Base-by-base conservation (phyloP, 257 asterid genomes). In the Asclepias syriaca region DNA sequence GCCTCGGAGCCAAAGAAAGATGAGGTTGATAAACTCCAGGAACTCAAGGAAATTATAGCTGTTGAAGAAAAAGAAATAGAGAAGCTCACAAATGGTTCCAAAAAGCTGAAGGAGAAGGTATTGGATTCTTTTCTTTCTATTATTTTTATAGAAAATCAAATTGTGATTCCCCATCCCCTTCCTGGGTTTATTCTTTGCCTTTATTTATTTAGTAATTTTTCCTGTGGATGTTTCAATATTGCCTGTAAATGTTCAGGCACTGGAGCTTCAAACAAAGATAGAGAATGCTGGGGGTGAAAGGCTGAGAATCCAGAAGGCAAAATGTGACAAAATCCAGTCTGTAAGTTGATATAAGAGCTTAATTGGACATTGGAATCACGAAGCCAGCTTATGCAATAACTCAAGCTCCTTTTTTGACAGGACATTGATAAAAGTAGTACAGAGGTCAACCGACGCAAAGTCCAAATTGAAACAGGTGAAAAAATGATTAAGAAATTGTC, bases 241-340 rank as follows among this genome's bases (percentile, higher is more conserved):
- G 21, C 11, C 39, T 46, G 6, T 67, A 37, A 58, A 43, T 76
- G 6, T 24, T 34, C 54, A 95, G 98, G 97, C 93, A 60, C 68
- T 72, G 70, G 92, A 86, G 82, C 97, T 95, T 78, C 99, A 95
- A 86, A 86, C 77, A 43, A 92, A 87, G 81, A 87, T 95, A 19
- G 99, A 95, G 85, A 92, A 90, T 84, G 99, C 98, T 46, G 99
- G 99, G 48, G 99, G 99, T 21, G 98, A 87, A 77, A 86, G 77
- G 56, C 69, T 95, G 86, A 87, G 82, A 83, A 85, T 69, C 61
- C 97, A 92, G 70, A 92, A 90, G 84, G 80, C 92, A 32, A 85
- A 67, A 68, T 96, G 92, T 71, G 68, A 75, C 77, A 85, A 82
- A 81, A 85, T 95, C 74, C 96, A 95, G 71, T 81, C 95, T 74